Base-by-base conservation (phyloP, 179 eudicot species). In the Camellia oleifera region DNA sequence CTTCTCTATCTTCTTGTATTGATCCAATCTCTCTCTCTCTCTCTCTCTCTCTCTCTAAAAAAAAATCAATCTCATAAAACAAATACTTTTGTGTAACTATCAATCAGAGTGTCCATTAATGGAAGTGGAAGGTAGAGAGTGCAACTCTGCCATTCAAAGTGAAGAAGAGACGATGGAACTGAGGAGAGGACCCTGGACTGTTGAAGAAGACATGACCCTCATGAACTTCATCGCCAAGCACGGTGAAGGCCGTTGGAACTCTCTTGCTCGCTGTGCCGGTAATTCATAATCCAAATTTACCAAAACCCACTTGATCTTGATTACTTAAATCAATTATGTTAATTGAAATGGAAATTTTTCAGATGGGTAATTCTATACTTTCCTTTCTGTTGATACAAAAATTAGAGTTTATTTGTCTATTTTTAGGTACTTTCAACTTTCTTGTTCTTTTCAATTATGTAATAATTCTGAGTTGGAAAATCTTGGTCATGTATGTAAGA, bases 181-280 rank as follows among this genome's bases (percentile, higher is more conserved):
- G 18, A 83, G 97, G 15, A 83, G 97, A 78, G 97, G 97, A 9
- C 97, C 97, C 0, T 93, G 97, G 97, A 92, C 97, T 48, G 90
- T 88, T 15, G 97, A 93, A 72, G 97, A 93, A 85, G 97, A 93
- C 72, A 84, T 92, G 4, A 76, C 86, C 11, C 97, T 93, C 77
- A 87, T 86, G 76, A 93, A 92, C 79, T 93, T 88, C 82, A 87
- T 89, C 80, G 82, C 91, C 67, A 75, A 74, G 7, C 89, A 89
- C 10, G 92, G 92, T 44, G 92, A 89, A 77, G 92, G 91, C 60
- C 91, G 92, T 8, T 89, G 92, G 92, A 89, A 89, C 69, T 89
- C 92, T 46, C 91, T 89, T 12, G 89, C 92, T 45, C 89, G 91
- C n/a, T 89, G 87, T 62, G 91, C 91, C 64, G 90, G 92, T 89